These are phyloP conservation scores for Erythrophleum ivorense DNA, from an alignment of 331 rosid species.

Conservation along the genomic window DNA sequence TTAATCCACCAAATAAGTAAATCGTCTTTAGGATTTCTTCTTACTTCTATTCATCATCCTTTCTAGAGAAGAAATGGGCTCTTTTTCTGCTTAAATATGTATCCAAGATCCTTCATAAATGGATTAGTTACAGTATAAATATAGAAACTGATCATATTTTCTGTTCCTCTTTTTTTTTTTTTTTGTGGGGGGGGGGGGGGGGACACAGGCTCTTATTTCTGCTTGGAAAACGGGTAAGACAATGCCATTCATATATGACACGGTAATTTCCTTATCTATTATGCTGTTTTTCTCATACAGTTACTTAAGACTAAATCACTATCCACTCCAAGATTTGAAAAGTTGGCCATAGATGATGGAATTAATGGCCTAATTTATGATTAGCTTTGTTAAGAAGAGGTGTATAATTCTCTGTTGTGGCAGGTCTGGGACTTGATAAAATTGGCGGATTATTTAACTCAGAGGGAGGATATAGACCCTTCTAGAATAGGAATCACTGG, in stretches of 20 bases:
- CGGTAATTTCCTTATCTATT: constrained; percentile 47
- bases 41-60: not conserved
- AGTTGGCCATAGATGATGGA: constrained; percentile 15
- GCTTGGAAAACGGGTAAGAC: constrained; percentile 77
- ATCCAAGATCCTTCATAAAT: constrained; percentile 5
- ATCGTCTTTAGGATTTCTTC: not conserved
- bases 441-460: constrained; percentile 81
- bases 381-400: constrained; percentile 15
- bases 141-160: constrained; percentile 42
- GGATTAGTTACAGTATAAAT: constrained; percentile 21
- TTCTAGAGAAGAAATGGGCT: constrained; percentile 29
- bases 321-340: constrained; percentile 5
- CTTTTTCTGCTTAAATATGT: constrained; percentile 14
- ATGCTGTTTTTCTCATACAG: constrained; percentile 8
- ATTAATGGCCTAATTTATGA: not conserved
- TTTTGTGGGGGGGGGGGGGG: not conserved
- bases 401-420: constrained; percentile 2
- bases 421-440: constrained; percentile 75
- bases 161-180: not conserved
- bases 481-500: constrained; percentile 86
- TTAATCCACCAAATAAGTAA: constrained; percentile 9
- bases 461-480: constrained; percentile 80
- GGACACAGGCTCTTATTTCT: constrained; percentile 78
- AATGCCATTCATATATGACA: constrained; percentile 79
- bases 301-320: not conserved